Evolutionary conservation across 2,329 filamentous ascomycete genomes (phyloP).

Genomic region (Didymella arachidicola): DNA sequence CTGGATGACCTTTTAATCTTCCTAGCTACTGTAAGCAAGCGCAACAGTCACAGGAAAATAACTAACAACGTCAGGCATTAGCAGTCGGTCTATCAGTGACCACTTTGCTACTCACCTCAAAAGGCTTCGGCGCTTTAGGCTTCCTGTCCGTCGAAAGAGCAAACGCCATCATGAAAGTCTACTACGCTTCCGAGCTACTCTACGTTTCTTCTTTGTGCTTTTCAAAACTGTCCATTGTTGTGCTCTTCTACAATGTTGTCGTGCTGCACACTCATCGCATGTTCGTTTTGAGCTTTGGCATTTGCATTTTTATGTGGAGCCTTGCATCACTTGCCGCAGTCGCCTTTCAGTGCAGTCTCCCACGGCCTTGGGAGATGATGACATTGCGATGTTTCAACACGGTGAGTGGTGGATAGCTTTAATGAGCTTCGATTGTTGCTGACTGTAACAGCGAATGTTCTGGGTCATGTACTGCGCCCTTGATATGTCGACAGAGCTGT

Average conservation of each 20-base stretch:
- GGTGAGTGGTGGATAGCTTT: constrained; percentile 26
- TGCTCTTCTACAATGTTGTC: constrained; percentile 39
- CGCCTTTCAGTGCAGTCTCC: constrained; percentile 44
- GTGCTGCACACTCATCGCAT: constrained; percentile 31
- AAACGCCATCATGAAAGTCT: constrained; percentile 39
- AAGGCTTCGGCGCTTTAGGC: constrained; percentile 33
- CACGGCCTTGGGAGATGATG: constrained; percentile 41
- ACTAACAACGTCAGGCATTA: constrained; percentile 34
- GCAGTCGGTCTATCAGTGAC: constrained; percentile 40
- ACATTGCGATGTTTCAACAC: constrained; percentile 40
- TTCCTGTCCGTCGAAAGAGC: constrained; percentile 29
- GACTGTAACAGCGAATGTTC: constrained; percentile 38
- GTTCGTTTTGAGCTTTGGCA: constrained; percentile 28
- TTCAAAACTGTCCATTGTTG: constrained; percentile 42
- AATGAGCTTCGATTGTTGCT: not conserved
- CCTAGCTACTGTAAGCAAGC: constrained; percentile 38
- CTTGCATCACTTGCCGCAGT: constrained; percentile 34
- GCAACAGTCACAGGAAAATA: no score
- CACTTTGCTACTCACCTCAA: constrained; percentile 33
- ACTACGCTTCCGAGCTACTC: constrained; percentile 46
- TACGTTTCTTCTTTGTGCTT: constrained; percentile 43
- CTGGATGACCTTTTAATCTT: constrained; percentile 45
- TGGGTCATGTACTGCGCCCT: constrained; percentile 47
- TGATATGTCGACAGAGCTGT: constrained; percentile 43
- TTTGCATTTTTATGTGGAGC: constrained; percentile 41